Evolutionary conservation across 2,329 filamentous ascomycete genomes (phyloP).

Genomic region (Penicillium brasilianum): DNA sequence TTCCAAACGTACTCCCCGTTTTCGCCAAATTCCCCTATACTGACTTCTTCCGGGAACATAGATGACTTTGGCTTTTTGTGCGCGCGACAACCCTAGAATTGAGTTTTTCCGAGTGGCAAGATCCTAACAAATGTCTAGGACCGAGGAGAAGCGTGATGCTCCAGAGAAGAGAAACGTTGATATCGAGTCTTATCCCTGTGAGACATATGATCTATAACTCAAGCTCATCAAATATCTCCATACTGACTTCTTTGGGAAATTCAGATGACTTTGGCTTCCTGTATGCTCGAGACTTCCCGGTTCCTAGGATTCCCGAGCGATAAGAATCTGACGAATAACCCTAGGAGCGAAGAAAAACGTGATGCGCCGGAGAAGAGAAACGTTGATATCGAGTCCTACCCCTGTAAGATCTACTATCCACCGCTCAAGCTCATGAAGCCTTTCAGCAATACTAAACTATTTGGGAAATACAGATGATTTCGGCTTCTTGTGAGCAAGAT

Average conservation of each 20-base stretch:
- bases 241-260: neutral
- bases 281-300: neutral
- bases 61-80: conserved; percentile 4
- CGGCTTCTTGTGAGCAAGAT: neutral
- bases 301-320: too few species aligned
- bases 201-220: too few species aligned
- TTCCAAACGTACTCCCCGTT: neutral
- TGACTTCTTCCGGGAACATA: neutral
- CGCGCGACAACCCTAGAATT: neutral
- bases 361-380: neutral
- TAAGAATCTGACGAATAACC: neutral
- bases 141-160: neutral
- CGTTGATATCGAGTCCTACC: conserved; percentile 6
- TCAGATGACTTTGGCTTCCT: conserved; percentile 1
- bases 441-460: neutral
- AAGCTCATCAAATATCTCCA: too few species aligned
- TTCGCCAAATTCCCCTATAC: neutral
- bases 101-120: neutral
- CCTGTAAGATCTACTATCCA: neutral
- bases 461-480: neutral
- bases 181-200: conserved; percentile 3
- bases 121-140: neutral
- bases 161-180: neutral
- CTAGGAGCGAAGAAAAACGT: neutral
- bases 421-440: neutral